A percentile compares a stretch with the other conserved stretches of the same genome.
Evolutionary conservation across 371 early-diverging fungal genomes (phyloP).

Genomic region (Blyttiomyces sp.): DNA sequence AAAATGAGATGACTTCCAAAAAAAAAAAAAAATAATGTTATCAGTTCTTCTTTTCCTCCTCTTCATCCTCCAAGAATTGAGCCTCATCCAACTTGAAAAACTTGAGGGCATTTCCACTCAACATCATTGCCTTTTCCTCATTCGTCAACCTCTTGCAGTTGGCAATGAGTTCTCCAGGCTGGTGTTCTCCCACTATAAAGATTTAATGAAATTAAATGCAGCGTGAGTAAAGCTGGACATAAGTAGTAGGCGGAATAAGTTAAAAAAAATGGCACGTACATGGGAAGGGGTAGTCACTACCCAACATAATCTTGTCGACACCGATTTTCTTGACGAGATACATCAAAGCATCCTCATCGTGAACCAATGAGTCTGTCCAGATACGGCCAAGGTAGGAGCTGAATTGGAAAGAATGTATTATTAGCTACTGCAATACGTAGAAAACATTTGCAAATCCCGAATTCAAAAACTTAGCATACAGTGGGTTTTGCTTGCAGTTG

Average conservation of each 20-base stretch:
- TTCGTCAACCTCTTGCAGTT: slow-evolving; percentile 48
- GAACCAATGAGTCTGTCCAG: slow-evolving; percentile 67
- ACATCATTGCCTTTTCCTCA: slow-evolving; percentile 55
- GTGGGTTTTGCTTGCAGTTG: slow-evolving; percentile 48
- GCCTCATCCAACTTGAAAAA: slow-evolving; percentile 37
- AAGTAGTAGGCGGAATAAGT: too few species aligned
- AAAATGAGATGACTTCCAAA: too few species aligned
- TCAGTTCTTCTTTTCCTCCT: background rate
- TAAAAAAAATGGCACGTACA: slow-evolving; percentile 15
- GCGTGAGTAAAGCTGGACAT: background rate
- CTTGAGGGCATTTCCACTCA: slow-evolving; percentile 51
- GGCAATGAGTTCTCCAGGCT: slow-evolving; percentile 61
- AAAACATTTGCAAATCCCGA: background rate
- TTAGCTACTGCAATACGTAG: background rate
- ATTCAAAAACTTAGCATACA: slow-evolving; percentile 12
- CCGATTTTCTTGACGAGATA: slow-evolving; percentile 65
- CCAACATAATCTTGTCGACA: slow-evolving; percentile 59
- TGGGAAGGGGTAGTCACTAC: slow-evolving; percentile 73
- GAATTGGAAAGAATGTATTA: slow-evolving; percentile 6
- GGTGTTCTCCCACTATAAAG: slow-evolving; percentile 56
- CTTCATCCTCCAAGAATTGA: slow-evolving; percentile 3
- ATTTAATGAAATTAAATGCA: background rate
- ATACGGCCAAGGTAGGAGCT: slow-evolving; percentile 55
- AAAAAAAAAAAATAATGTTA: too few species aligned
- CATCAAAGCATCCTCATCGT: slow-evolving; percentile 63